phyloP scores from a whole-genome alignment of 208 protist genomes.

The Angomonas ambiguus region DNA sequence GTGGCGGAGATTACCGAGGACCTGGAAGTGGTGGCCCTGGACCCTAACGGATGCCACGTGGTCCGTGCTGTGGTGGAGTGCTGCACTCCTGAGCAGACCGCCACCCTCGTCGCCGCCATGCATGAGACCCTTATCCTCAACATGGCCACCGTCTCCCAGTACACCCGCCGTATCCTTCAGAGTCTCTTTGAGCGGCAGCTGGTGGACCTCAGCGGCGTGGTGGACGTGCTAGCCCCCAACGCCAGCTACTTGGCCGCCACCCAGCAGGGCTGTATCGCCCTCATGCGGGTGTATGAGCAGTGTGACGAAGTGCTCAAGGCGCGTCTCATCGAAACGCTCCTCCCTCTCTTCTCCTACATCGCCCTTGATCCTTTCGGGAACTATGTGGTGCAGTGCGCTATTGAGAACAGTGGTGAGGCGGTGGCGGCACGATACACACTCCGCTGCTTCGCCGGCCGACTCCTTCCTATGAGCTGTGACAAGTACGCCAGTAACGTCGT shows the following conservation, averaged over 20 bases:
- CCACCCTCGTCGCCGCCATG: conserved; percentile 45
- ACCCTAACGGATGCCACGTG: conserved; percentile 73
- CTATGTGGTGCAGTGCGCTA: conserved; percentile 87
- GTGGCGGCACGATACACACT: conserved; percentile 59
- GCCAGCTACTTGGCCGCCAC: conserved; percentile 75
- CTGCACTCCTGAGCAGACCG: conserved; percentile 45
- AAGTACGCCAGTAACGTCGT: conserved; percentile 87
- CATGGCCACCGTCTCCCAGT: conserved; percentile 73
- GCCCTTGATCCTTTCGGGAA: conserved; percentile 82
- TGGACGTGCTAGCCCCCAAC: conserved; percentile 59
- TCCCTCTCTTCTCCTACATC: conserved; percentile 63
- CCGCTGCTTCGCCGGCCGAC: conserved; percentile 42
- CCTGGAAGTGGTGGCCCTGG: conserved; percentile 55
- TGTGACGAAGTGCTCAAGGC: conserved; percentile 52
- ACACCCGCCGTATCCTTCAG: conserved; percentile 74
- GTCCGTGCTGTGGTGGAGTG: conserved; percentile 50
- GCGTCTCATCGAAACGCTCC: conserved; percentile 45
- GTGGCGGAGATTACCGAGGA: conserved; percentile 46
- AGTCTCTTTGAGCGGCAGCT: conserved; percentile 60
- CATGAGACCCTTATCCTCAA: conserved; percentile 71
- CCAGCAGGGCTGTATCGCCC: conserved; percentile 84
- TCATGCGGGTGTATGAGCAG: conserved; percentile 81
- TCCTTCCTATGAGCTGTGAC: conserved; percentile 74
- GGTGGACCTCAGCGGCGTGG: conserved; percentile 54
- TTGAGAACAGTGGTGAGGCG: conserved; percentile 63